Base-by-base conservation (phyloP, 208 protist species). In the Leishmania martiniquensis region DNA sequence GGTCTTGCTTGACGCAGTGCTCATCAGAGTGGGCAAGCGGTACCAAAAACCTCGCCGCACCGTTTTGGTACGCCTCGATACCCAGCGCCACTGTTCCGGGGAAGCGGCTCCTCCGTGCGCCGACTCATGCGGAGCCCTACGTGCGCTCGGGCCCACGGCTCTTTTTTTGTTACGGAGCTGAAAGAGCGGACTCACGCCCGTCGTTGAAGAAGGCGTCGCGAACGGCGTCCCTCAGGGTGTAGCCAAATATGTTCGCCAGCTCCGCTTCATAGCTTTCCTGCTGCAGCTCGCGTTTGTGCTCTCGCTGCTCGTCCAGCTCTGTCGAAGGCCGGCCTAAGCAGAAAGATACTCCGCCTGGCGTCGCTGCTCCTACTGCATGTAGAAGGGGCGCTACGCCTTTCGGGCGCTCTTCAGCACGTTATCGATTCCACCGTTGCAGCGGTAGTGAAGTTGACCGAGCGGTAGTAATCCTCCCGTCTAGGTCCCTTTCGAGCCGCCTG, bases 241-340 rank as follows among this genome's bases (percentile, higher is more conserved):
- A 86, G 2, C 87, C 90, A 51, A 82, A 92, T 34, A 90, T 70
- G 55, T 90, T 82, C 45, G 90, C 87, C 15, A 94, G 80, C 47
- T 94, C 90, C 51, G 87, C 84, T 66, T 94, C 85, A 69, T 91
- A 91, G 37, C 84, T 81, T 0, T 78, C 73, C 25, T 90, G 74
- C 17, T 72, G 44, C 22, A 78, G 80, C 76, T 84, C 81, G 17
- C 83, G 78, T n/a, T 86, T 86, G 57, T 84, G 82, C 39, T 83
- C 51, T 15, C 78, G 72, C 79, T 94, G 90, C 45, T 77, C 55
- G 54, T 92, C 90, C n/a, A 94, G 75, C 44, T 86, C 87, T 42
- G 66, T 25, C 72, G 80, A 32, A 89, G 76, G 9, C 68, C 39
- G 2, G 15, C 68, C 62, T 94, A 86, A 2, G 49, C n/a, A 10